Evolutionary conservation across 106 monocot genomes (phyloP).

Genomic region (Allium fistulosum): DNA sequence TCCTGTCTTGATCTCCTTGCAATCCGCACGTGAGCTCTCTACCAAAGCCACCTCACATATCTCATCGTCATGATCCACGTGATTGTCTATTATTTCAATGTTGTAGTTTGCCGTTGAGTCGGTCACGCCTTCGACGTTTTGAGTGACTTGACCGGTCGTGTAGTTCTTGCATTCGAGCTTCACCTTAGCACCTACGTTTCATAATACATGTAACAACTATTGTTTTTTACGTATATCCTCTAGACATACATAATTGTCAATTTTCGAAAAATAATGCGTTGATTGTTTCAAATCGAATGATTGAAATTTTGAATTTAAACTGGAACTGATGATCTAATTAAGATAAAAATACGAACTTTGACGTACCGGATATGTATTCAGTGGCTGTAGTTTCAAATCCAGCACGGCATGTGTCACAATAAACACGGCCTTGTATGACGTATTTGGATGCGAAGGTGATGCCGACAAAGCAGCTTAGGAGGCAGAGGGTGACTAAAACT

Average conservation of each 20-base stretch:
- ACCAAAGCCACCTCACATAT: slow-evolving; percentile 4
- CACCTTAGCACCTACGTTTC: neutral
- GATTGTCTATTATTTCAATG: neutral
- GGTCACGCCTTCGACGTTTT: neutral
- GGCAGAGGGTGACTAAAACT: slow-evolving; percentile 5
- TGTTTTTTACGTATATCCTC: too few species aligned
- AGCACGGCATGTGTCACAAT: slow-evolving; percentile 74
- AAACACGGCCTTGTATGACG: slow-evolving; percentile 53
- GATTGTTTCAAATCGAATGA: too few species aligned
- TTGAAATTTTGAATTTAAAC: too few species aligned
- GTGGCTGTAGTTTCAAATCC: slow-evolving; percentile 69
- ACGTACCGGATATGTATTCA: slow-evolving; percentile 24
- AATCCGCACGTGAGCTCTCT: neutral
- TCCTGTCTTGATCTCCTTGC: slow-evolving; percentile 1
- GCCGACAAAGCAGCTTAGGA: slow-evolving; percentile 2
- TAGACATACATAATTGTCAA: too few species aligned
- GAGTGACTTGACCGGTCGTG: neutral
- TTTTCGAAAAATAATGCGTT: too few species aligned
- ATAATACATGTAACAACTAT: too few species aligned
- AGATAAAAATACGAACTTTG: neutral
- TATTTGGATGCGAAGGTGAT: neutral
- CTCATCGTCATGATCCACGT: slow-evolving; percentile 2
- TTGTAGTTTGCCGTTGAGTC: neutral
- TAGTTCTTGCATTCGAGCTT: slow-evolving; percentile 3
- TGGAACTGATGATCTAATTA: neutral